A percentile compares a stretch with the other conserved stretches of the same genome.
Conservation (phyloP, 345 rosid species). For the Gossypium stocksii region DNA sequence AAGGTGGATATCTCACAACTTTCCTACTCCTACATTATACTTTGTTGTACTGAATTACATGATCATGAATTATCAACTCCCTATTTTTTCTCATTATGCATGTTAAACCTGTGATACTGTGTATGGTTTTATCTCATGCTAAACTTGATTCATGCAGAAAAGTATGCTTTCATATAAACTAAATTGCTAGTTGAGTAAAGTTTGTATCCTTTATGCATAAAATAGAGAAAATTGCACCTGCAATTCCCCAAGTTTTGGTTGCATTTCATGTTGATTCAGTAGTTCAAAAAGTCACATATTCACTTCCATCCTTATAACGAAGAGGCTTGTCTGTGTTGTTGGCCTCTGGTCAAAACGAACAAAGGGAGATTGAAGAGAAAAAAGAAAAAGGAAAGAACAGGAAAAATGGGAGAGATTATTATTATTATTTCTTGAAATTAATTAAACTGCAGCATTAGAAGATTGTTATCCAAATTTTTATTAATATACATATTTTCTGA, state of each 20-base stretch:
- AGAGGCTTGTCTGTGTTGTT: not conserved
- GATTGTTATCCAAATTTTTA: too few species aligned
- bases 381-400: too few species aligned
- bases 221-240: not conserved
- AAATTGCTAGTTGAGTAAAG: not conserved
- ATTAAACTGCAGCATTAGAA: too few species aligned
- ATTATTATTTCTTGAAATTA: too few species aligned
- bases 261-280: not conserved
- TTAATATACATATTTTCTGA: too few species aligned
- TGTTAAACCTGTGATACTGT: not conserved
- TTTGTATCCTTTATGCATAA: not conserved
- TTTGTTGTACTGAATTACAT: not conserved
- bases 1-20: conserved; percentile 41
- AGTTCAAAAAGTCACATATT: not conserved
- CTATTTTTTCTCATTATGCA: not conserved
- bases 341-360: too few species aligned
- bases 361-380: too few species aligned
- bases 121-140: not conserved
- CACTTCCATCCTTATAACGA: not conserved
- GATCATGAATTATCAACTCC: not conserved
- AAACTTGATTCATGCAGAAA: not conserved
- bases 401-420: too few species aligned
- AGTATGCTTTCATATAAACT: not conserved
- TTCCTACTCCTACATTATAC: not conserved
- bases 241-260: not conserved